phyloP scores from a whole-genome alignment of 2,329 filamentous ascomycete species.

The Ambrosiella beaveri region DNA sequence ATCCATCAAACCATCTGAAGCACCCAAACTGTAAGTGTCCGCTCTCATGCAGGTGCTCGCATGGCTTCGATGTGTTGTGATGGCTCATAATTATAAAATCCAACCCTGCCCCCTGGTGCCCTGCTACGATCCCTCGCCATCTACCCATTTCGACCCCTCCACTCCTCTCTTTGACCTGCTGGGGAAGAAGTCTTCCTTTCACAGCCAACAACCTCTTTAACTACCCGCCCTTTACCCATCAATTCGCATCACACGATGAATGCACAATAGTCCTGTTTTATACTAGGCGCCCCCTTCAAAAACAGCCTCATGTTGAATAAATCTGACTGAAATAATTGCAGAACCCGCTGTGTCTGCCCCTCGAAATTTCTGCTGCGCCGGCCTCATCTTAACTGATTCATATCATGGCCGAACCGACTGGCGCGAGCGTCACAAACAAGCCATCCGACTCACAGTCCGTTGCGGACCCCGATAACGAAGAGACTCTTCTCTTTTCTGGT shows the following conservation, averaged over 20 bases:
- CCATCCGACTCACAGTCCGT: slow-evolving; percentile 10
- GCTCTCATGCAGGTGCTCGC: too few relatives aligned
- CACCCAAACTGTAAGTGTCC: too few relatives aligned
- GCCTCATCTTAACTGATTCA: slow-evolving; percentile 3
- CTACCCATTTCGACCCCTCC: neutral
- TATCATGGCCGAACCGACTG: slow-evolving; percentile 12
- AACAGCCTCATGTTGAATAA: slow-evolving; percentile 2
- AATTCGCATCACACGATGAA: too few relatives aligned
- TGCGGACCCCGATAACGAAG: slow-evolving; percentile 43
- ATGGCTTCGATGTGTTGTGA: neutral
- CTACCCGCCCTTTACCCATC: too few relatives aligned
- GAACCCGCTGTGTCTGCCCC: neutral
- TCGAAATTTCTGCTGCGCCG: neutral
- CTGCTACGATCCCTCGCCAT: neutral
- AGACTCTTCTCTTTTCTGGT: slow-evolving; percentile 51
- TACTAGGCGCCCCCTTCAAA: neutral
- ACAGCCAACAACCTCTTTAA: neutral
- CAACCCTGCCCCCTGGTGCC: neutral
- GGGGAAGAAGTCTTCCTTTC: neutral
- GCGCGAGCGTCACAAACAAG: slow-evolving; percentile 8
- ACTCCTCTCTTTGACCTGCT: neutral
- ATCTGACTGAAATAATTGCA: slow-evolving; percentile 4
- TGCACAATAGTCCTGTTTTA: neutral
- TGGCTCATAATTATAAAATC: neutral
- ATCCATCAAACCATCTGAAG: too few relatives aligned